These are phyloP conservation scores for Malus fusca DNA, from an alignment of 306 rosid genomes.

Conservation along the genomic window DNA sequence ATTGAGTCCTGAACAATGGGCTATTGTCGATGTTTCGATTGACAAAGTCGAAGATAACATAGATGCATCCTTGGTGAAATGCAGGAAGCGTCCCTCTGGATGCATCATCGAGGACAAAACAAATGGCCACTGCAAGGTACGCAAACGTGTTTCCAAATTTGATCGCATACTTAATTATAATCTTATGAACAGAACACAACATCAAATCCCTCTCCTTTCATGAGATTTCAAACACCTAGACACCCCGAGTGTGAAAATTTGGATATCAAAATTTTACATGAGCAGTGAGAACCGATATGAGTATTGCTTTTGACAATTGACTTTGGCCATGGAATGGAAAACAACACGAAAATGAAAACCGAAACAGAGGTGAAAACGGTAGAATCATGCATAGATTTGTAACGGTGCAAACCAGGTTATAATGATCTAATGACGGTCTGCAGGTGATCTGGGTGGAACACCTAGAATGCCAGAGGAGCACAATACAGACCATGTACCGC, in stretches of 20 bases:
- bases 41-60: slow-evolving; percentile 87
- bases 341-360: slow-evolving; percentile 21
- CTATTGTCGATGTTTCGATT: slow-evolving; percentile 77
- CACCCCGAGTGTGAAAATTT: background rate
- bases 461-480: slow-evolving; percentile 76
- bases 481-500: slow-evolving; percentile 68
- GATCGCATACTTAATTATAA: background rate
- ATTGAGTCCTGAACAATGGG: slow-evolving; percentile 76
- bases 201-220: background rate
- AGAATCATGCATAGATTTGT: background rate
- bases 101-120: slow-evolving; percentile 92
- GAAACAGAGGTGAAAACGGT: slow-evolving; percentile 17
- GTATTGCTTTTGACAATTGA: slow-evolving; percentile 2
- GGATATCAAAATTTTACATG: background rate
- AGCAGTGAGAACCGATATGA: background rate
- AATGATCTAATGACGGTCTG: background rate
- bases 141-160: background rate
- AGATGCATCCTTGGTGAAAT: slow-evolving; percentile 72
- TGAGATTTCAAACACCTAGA: background rate
- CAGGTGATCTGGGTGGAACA: slow-evolving; percentile 97
- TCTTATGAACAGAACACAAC: background rate
- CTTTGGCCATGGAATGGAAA: slow-evolving; percentile 22
- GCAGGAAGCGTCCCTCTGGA: slow-evolving; percentile 93
- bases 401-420: background rate
- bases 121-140: slow-evolving; percentile 95